phyloP scores from a whole-genome alignment of 805 yeast genomes.

The Scheffersomyces stipitis region DNA sequence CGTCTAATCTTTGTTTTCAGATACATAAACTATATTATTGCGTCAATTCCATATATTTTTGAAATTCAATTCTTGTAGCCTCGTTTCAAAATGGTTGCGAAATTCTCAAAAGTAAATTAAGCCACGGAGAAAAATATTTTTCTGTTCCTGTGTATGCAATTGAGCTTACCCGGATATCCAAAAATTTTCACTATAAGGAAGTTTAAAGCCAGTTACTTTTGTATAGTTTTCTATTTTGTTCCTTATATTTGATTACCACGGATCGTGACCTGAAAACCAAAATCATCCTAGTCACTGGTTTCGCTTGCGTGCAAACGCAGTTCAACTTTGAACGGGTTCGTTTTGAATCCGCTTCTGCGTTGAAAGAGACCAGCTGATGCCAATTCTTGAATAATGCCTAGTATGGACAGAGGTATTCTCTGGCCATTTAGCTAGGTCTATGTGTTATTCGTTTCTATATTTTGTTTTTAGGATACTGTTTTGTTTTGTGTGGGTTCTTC shows the following conservation, averaged over 20 bases:
- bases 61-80: too few species aligned
- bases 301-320: constrained; percentile 18
- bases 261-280: constrained; percentile 31
- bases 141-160: too few species aligned
- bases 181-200: background rate
- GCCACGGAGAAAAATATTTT: too few species aligned
- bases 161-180: background rate
- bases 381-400: constrained; percentile 10
- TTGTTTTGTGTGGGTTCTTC: constrained; percentile 31
- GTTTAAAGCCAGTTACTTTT: background rate
- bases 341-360: constrained; percentile 17
- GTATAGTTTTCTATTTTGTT: constrained; percentile 4
- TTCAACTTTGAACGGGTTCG: constrained; percentile 20
- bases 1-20: too few species aligned
- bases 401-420: constrained; percentile 17
- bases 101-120: too few species aligned
- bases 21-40: too few species aligned
- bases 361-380: constrained; percentile 11
- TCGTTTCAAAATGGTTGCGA: too few species aligned
- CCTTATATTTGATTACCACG: constrained; percentile 32
- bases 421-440: constrained; percentile 8
- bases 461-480: constrained; percentile 31
- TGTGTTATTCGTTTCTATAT: constrained; percentile 14
- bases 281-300: constrained; percentile 22
- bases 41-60: too few species aligned